A percentile compares a stretch with the other conserved stretches of the same genome.
Conservation (phyloP, 2,329 filamentous ascomycete genomes). For the Microsporum ferrugineum region DNA sequence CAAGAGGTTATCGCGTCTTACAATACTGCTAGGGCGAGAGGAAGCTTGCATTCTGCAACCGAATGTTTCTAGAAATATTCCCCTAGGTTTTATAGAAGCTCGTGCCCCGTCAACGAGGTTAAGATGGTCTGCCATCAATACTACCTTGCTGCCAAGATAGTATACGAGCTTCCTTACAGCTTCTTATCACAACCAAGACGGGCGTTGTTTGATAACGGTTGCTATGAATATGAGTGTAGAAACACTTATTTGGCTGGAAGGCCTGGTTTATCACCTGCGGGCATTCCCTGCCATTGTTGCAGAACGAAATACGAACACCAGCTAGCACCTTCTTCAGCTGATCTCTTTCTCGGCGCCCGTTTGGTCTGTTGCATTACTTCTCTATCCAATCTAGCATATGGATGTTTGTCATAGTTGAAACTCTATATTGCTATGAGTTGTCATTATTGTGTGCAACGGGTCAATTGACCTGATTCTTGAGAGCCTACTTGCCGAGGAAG, state of each 20-base stretch:
- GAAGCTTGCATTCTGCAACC: background rate
- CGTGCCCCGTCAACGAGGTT: background rate
- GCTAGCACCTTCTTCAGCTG: background rate
- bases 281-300: background rate
- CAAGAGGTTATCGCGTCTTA: background rate
- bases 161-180: background rate
- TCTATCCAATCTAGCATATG: background rate
- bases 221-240: background rate
- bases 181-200: background rate
- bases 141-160: background rate
- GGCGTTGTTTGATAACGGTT: background rate
- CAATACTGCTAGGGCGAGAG: background rate
- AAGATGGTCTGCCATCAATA: background rate
- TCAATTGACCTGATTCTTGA: background rate
- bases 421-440: conserved; percentile 4
- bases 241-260: background rate
- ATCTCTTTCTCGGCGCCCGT: background rate
- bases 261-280: background rate
- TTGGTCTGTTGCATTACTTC: background rate
- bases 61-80: conserved; percentile 2
- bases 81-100: background rate
- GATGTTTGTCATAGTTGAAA: conserved; percentile 3
- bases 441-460: conserved; percentile 1
- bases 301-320: background rate
- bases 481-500: background rate